phyloP scores from a whole-genome alignment of 805 yeast genomes.

The Starmerella sp. region DNA sequence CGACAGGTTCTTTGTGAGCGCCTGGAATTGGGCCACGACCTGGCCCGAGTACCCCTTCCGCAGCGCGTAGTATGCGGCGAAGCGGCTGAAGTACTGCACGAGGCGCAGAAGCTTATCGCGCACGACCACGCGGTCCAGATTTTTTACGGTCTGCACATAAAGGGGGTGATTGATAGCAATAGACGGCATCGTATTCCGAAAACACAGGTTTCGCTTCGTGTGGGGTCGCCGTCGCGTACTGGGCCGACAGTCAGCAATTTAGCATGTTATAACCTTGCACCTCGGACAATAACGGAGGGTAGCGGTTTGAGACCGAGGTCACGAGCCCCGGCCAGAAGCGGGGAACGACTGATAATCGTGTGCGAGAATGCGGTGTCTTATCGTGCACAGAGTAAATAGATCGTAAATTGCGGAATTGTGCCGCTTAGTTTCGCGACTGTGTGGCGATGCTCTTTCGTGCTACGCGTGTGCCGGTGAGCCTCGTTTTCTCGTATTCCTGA shows the following conservation, averaged over 20 bases:
- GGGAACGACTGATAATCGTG: neutral
- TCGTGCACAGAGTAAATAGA: neutral
- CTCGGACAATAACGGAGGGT: neutral
- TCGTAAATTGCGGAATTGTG: too few relatives aligned
- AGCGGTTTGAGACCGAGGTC: constrained; percentile 3
- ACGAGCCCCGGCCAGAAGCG: neutral
- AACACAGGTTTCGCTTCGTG: neutral
- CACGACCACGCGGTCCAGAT: constrained; percentile 37
- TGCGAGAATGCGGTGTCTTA: neutral
- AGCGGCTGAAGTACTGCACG: constrained; percentile 69
- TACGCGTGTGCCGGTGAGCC: too few relatives aligned
- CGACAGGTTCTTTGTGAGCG: constrained; percentile 51
- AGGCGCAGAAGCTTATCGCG: constrained; percentile 72
- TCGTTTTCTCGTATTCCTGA: too few relatives aligned
- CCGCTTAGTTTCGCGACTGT: too few relatives aligned
- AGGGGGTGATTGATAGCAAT: constrained; percentile 20
- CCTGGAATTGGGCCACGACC: constrained; percentile 39
- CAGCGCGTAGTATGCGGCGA: constrained; percentile 50
- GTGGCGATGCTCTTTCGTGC: too few relatives aligned
- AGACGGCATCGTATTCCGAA: constrained; percentile 2
- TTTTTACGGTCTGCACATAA: constrained; percentile 16
- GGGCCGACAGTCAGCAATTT: neutral
- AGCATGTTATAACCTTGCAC: neutral
- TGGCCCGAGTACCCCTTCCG: constrained; percentile 44
- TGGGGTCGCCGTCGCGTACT: constrained; percentile 1